phyloP scores from a whole-genome alignment of 495 filamentous ascomycete genomes.

The Lasiosphaeria hispida region DNA sequence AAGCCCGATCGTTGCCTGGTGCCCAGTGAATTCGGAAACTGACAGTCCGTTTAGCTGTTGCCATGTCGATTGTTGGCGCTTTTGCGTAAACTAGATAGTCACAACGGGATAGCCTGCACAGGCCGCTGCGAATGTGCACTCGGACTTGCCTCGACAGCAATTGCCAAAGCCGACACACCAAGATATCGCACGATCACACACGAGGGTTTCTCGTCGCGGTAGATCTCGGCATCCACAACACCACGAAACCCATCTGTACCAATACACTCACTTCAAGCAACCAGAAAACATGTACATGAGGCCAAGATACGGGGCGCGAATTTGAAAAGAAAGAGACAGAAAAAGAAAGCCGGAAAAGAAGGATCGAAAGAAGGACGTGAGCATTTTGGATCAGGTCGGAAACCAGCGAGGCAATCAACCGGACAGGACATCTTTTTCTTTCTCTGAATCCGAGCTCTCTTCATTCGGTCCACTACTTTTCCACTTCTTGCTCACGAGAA shows the following conservation, averaged over 20 bases:
- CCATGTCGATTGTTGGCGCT: conserved; percentile 66
- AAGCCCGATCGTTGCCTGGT: conserved; percentile 10
- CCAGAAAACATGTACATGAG: conserved; percentile 8
- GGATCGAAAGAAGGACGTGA: not conserved
- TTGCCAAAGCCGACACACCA: not conserved
- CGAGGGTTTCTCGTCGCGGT: too few species aligned
- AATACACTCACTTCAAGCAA: not conserved
- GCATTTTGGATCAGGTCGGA: conserved; percentile 1
- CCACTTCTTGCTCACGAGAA: too few species aligned
- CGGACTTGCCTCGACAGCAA: not conserved
- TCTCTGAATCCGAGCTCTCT: conserved; percentile 5
- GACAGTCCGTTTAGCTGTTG: conserved; percentile 20
- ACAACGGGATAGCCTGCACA: not conserved
- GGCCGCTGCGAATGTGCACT: conserved; percentile 6
- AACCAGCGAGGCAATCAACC: not conserved
- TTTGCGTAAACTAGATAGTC: conserved; percentile 33
- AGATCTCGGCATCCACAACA: not conserved
- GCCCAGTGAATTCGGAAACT: conserved; percentile 12
- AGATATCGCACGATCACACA: not conserved
- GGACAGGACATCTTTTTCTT: not conserved
- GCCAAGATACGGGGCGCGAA: not conserved
- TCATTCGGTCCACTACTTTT: not conserved
- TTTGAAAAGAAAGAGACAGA: not conserved
- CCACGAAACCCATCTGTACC: not conserved
- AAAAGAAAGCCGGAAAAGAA: not conserved